A percentile compares a stretch with the other conserved stretches of the same genome.
Conservation (phyloP, 345 rosid species). For the Salix dunnii region DNA sequence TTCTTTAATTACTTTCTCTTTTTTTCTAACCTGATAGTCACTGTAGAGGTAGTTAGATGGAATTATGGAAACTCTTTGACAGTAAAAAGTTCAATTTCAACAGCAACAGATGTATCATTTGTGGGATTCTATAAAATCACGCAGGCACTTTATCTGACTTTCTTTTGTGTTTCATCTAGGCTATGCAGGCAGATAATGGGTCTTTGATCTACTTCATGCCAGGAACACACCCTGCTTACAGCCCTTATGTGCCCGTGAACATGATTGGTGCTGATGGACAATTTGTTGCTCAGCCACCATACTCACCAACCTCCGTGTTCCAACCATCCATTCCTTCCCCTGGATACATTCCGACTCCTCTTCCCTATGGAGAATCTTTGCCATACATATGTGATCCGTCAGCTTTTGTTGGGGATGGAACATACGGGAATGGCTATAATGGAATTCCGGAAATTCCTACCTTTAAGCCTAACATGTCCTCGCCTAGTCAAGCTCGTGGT, state of each 20-base stretch:
- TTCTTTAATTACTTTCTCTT: not conserved
- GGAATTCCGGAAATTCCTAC: slow-evolving; percentile 33
- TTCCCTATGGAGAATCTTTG: slow-evolving; percentile 38
- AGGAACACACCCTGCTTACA: slow-evolving; percentile 36
- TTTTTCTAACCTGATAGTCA: too few relatives aligned
- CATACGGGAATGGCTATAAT: slow-evolving; percentile 25
- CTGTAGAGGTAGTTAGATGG: not conserved
- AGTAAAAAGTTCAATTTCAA: not conserved
- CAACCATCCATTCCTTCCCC: slow-evolving; percentile 28
- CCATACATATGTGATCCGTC: slow-evolving; percentile 40
- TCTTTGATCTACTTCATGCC: slow-evolving; percentile 44
- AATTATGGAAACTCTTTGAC: not conserved
- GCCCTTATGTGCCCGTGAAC: slow-evolving; percentile 33
- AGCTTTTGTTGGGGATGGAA: slow-evolving; percentile 12
- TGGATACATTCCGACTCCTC: slow-evolving; percentile 33
- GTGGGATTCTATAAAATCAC: not conserved
- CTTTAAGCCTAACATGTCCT: slow-evolving; percentile 35
- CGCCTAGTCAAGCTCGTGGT: slow-evolving; percentile 29
- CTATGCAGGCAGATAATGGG: slow-evolving; percentile 49
- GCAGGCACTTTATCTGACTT: not conserved
- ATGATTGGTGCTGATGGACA: slow-evolving; percentile 29
- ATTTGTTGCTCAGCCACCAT: slow-evolving; percentile 32
- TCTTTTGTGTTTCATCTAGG: slow-evolving; percentile 21
- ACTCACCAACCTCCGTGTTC: slow-evolving; percentile 24
- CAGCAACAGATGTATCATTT: not conserved